A percentile compares a stretch with the other conserved stretches of the same genome.
Evolutionary conservation across 495 filamentous ascomycete species (phyloP).

Genomic region (Penicillium atrosanguineum): DNA sequence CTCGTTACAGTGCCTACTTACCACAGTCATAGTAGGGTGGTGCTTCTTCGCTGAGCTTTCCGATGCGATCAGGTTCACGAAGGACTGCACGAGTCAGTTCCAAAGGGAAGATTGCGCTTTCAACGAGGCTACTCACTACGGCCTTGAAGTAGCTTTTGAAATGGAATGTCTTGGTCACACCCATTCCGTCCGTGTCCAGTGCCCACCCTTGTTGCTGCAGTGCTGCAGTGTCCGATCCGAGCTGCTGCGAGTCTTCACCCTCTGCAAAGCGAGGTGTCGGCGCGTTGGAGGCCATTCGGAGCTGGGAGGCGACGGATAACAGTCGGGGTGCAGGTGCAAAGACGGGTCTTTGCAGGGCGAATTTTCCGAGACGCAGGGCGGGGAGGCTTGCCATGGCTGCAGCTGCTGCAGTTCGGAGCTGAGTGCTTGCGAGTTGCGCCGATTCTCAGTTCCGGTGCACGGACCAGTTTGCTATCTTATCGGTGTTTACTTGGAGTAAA

Average conservation of each 20-base stretch:
- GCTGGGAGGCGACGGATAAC: background rate
- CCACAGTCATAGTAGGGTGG: conserved; percentile 47
- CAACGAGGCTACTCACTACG: conserved; percentile 26
- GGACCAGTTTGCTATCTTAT: conserved; percentile 1
- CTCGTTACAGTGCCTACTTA: conserved; percentile 20
- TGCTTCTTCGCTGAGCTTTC: conserved; percentile 45
- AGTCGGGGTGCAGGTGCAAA: background rate
- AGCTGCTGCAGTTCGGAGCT: background rate
- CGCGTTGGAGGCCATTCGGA: conserved; percentile 24
- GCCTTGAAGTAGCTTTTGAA: conserved; percentile 48
- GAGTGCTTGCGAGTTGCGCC: background rate
- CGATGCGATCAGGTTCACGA: conserved; percentile 40
- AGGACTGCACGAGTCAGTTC: conserved; percentile 22
- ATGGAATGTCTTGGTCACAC: conserved; percentile 44
- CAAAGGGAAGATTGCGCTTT: background rate
- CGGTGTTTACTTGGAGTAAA: background rate
- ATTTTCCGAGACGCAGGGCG: conserved; percentile 12
- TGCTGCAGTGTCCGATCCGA: conserved; percentile 20
- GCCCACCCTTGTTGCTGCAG: conserved; percentile 38
- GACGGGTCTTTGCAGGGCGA: conserved; percentile 6
- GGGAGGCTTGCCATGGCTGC: conserved; percentile 4
- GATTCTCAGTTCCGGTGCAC: background rate
- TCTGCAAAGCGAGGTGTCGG: conserved; percentile 33
- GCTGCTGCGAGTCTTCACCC: conserved; percentile 30
- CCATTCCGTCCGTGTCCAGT: conserved; percentile 36